Base-by-base conservation (phyloP, 1,284 basidiomycete genomes). In the Tranzscheliella williamsii region DNA sequence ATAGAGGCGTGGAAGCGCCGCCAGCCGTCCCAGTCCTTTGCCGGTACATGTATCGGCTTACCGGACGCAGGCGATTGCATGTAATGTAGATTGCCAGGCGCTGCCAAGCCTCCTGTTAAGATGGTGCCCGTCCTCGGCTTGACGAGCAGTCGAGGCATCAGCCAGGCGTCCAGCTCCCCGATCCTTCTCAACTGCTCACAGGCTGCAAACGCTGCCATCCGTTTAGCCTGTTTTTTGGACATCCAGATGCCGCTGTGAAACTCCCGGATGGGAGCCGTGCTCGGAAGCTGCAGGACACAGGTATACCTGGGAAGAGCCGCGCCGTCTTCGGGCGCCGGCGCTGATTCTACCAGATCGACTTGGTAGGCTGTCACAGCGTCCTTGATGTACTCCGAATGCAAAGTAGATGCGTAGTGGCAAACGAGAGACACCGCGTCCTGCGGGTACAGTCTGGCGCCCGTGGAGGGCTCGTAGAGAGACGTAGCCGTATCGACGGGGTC, bases 121-220 rank as follows among this genome's bases (percentile, higher is more conserved):
- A 20, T 21, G 6, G 9, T 13, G 9, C 18, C 11, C 18, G 8
- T 18, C 11, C 8, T 18, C 8, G 32, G 9, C 13, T 13, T 13
- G 7, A 22, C 45, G 32, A 54, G 4, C 11, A 54, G 27, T 30
- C 46, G 47, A 3, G 57, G 66, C 45, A 64, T 52, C 11, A 67
- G 34, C 38, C 49, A 50, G 11, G 62, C 51, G n/a, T 71, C 68
- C 24, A 71, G 43, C 27, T 60, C 62, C 8, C 45, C 53, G 6
- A 66, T 20, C 30, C 47, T 24, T 13, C 56, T 38, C 13, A 71
- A 42, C 34, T 48, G 39, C 31, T 47, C 32, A 31, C 61, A 60
- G 3, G 63, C 66, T 17, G 33, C 26, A 37, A 71, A 65, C 15
- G 66, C 66, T 2, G 62, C 66, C 43, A 50, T 38, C 5, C 55